Base-by-base conservation (phyloP, 2,329 filamentous ascomycete species). In the Phialocephala subalpina region DNA sequence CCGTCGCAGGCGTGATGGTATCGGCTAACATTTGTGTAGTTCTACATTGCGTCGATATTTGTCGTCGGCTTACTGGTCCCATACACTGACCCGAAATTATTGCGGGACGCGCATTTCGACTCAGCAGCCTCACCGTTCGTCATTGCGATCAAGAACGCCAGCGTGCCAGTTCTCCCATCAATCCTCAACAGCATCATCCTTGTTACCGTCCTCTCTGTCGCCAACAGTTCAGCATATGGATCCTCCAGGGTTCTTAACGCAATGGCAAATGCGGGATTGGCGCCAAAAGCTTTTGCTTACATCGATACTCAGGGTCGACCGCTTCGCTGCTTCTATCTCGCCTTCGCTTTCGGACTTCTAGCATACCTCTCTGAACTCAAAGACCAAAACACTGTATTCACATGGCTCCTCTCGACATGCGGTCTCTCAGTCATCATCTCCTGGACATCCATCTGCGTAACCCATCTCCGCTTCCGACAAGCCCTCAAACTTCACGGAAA, bases 391-490 rank as follows among this genome's bases (percentile, higher is more conserved):
- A 74, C 79, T 0, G 82, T 90, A 27, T 90, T 90, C 65, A 81
- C 84, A 67, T 90, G 88, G 88, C 82, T 90, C 3, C 82, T 86
- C 18, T 84, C 87, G 14, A 78, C 90, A n/a, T 88, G 87, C 4
- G 87, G 85, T 60, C 81, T 90, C 1, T 83, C 84, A 18, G 45
- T 49, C 4, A 82, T 85, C 36, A 81, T 90, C 35, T 89, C 87
- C 18, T 90, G 87, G 88, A 86, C 82, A 22, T 86, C 84, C 52
- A 88, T 90, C 70, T 89, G 87, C 75, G 75, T 87, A 27, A 82
- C 86, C 3, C 89, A 91, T 72, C 89, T 91, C 73, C 87, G 88
- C 20, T 90, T 89, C 83, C 86, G 87, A 56, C 69, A 73, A 5
- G 88, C 86, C 0, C 90, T 87, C 87, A 74, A 72, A 20, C 72